Base-by-base conservation (phyloP, 495 filamentous ascomycete genomes). In the Penicillium steckii region DNA sequence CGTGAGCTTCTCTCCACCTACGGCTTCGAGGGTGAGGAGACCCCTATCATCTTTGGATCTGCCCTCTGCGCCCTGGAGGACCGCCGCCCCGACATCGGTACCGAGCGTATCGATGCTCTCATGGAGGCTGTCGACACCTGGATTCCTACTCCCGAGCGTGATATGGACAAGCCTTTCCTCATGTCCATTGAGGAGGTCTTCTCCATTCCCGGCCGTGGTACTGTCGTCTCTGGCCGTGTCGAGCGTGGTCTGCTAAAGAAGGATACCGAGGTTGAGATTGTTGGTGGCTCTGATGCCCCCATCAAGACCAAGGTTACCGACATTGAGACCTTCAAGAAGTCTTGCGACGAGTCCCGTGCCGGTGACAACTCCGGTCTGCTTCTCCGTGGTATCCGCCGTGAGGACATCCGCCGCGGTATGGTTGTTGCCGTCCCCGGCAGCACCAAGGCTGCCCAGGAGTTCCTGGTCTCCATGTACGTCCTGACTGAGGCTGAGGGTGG, bases 251-350 rank as follows among this genome's bases (percentile, higher is more conserved):
- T 78, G 23, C 77, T 97, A 64, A 97, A 95, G 86, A 88, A 82
- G 76, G 95, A 97, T 71, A 74, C 79, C 44, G 94, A 98, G 64
- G 86, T 98, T 49, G 94, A 98, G 78, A 81, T 98, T 55, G 77
- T 97, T 59, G 94, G 94, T 64, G 94, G 90, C 73, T 55, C 53
- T 30, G 80, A 82, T 57, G 71, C 70, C 33, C 76, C 89, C 54
- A 89, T 96, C 77, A 96, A 94, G 83, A 97, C 95, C 67, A 97
- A 96, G 79, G 92, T 98, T 51, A 98, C 94, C 63, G 94, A 97
- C 65, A 96, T 97, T 67, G 94, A 98, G 79, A 97, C 91, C 52
- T 98, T 98, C 82, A 95, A 97, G 82, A 98, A 98, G 81, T 90
- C 89, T 42, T 95, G 92, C 73, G 90, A 94, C 46, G 90, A 95